Percentiles rank a stretch among this genome's conserved stretches.
phyloP scores from a whole-genome alignment of 1,139 yeast genomes.

The Protomyces lactucae-debilis region DNA sequence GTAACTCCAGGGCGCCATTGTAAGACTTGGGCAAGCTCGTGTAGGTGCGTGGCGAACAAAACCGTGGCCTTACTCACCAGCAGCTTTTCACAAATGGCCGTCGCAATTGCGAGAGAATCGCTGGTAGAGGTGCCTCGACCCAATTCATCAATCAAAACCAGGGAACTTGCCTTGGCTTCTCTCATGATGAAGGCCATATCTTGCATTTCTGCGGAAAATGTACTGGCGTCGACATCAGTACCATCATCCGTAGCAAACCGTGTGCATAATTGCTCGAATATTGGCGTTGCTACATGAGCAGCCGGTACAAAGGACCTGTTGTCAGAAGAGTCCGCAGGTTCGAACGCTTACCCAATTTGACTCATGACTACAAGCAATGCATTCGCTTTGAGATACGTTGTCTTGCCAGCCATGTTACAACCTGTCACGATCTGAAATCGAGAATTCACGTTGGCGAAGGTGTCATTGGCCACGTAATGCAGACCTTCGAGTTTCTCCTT shows the following conservation, averaged over 20 bases:
- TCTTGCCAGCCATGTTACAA: slow-evolving; percentile 75
- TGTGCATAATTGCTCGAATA: slow-evolving; percentile 51
- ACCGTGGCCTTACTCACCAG: slow-evolving; percentile 37
- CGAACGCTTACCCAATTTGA: slow-evolving; percentile 57
- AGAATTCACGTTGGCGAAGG: slow-evolving; percentile 46
- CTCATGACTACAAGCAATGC: slow-evolving; percentile 63
- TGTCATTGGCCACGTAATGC: slow-evolving; percentile 66
- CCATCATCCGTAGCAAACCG: slow-evolving; percentile 72
- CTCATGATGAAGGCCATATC: slow-evolving; percentile 58
- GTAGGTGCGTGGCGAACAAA: slow-evolving; percentile 31
- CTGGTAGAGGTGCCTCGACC: slow-evolving; percentile 83
- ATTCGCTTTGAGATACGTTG: slow-evolving; percentile 59
- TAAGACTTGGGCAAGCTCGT: slow-evolving; percentile 28
- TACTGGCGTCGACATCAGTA: slow-evolving; percentile 61
- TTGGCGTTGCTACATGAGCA: slow-evolving; percentile 50
- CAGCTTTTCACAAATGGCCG: slow-evolving; percentile 64
- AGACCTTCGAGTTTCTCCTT: slow-evolving; percentile 50
- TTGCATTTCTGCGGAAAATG: slow-evolving; percentile 68
- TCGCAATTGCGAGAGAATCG: slow-evolving; percentile 86
- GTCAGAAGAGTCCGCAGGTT: not conserved
- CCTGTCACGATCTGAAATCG: slow-evolving; percentile 61
- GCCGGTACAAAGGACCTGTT: slow-evolving; percentile 57
- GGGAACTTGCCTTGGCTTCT: slow-evolving; percentile 50
- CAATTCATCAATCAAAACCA: slow-evolving; percentile 54
- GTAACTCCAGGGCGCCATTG: slow-evolving; percentile 26